These are phyloP conservation scores for Thuja plicata DNA, from an alignment of 83 land plant species.

Conservation along the genomic window DNA sequence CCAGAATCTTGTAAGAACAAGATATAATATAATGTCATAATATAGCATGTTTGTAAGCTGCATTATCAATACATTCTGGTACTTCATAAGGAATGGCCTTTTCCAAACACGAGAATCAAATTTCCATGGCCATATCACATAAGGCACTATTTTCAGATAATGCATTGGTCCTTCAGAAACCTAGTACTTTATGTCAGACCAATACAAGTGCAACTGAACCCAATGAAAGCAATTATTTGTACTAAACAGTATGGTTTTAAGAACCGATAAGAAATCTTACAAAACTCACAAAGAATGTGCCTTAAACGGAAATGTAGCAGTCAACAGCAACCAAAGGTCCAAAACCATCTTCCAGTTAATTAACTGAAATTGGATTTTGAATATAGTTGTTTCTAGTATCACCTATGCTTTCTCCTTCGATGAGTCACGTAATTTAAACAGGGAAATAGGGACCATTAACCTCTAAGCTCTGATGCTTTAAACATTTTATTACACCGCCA, in stretches of 20 bases:
- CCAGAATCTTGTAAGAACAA: not conserved
- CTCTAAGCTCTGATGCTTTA: not conserved
- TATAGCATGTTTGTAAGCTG: not conserved
- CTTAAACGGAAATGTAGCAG: not conserved
- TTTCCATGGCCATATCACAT: not conserved
- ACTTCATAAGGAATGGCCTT: not conserved
- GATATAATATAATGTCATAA: not conserved
- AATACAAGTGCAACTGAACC: not conserved
- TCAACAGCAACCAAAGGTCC: not conserved
- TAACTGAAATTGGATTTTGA: not conserved
- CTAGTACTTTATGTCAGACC: not conserved
- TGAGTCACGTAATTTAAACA: not conserved
- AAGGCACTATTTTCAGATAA: not conserved
- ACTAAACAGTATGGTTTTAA: not conserved
- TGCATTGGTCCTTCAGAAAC: not conserved
- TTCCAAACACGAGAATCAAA: not conserved
- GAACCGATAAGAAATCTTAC: not conserved
- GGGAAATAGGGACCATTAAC: not conserved
- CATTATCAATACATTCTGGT: not conserved
- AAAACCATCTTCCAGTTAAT: not conserved
- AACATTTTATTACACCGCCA: not conserved
- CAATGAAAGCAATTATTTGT: not conserved
- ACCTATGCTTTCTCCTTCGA: not conserved
- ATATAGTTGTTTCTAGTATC: not conserved
- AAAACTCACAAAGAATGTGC: not conserved